Conservation (phyloP, 495 filamentous ascomycete genomes). For the Apiosordaria backusii region DNA sequence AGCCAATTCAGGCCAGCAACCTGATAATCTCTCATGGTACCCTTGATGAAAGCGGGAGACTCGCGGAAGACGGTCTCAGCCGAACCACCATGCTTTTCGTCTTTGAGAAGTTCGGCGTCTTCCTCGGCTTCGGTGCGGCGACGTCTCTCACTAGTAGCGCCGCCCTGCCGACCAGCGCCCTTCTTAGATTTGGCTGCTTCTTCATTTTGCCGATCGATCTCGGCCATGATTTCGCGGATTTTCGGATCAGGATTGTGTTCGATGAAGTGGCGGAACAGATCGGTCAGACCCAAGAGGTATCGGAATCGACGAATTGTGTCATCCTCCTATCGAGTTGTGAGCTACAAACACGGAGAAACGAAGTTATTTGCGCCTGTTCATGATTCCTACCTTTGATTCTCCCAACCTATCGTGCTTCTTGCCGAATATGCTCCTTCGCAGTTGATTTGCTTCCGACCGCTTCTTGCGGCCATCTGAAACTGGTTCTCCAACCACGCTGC, state of each 20-base stretch:
- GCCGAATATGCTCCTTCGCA: slow-evolving; percentile 86
- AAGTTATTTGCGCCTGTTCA: background rate
- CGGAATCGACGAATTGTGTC: slow-evolving; percentile 93
- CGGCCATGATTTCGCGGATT: slow-evolving; percentile 84
- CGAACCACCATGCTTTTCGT: slow-evolving; percentile 81
- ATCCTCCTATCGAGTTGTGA: slow-evolving; percentile 66
- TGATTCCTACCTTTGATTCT: slow-evolving; percentile 72
- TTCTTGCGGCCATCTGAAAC: slow-evolving; percentile 74
- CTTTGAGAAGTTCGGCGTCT: slow-evolving; percentile 89
- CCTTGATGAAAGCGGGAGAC: slow-evolving; percentile 84
- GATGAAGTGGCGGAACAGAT: slow-evolving; percentile 99
- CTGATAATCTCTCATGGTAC: slow-evolving; percentile 93
- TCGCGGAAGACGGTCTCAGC: slow-evolving; percentile 89
- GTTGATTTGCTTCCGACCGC: slow-evolving; percentile 76
- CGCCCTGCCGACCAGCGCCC: slow-evolving; percentile 71
- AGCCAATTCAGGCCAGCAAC: slow-evolving; percentile 94
- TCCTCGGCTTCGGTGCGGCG: slow-evolving; percentile 96
- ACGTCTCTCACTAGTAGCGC: slow-evolving; percentile 73
- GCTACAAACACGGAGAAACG: background rate
- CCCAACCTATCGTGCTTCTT: slow-evolving; percentile 90
- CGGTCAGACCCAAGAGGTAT: slow-evolving; percentile 91
- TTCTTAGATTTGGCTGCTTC: slow-evolving; percentile 69
- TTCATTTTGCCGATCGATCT: slow-evolving; percentile 89
- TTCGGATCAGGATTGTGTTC: slow-evolving; percentile 91
- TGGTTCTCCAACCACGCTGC: slow-evolving; percentile 75